Conservation (phyloP, 352 stramenopile species). For the Phytophthora boehmeriae region DNA sequence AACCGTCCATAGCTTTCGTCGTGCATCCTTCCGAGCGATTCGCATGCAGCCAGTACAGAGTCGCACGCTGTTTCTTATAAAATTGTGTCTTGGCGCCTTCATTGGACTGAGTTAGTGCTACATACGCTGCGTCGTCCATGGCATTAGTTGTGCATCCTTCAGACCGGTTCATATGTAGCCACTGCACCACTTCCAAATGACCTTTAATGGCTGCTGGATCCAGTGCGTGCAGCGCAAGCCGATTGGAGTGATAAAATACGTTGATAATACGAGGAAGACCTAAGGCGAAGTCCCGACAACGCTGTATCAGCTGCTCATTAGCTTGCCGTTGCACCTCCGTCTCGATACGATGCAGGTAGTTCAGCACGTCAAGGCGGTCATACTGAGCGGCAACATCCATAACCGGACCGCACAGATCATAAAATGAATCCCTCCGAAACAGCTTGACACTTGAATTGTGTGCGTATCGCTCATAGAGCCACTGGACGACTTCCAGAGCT, state of each 20-base stretch:
- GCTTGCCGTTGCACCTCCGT: neutral
- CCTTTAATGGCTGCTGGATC: neutral
- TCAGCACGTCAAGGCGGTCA: neutral
- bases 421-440: neutral
- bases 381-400: neutral
- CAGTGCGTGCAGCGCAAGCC: neutral
- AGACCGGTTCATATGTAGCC: neutral
- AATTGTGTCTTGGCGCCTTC: too few relatives aligned
- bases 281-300: too few relatives aligned
- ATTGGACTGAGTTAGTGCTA: too few relatives aligned
- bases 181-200: neutral
- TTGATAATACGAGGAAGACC: too few relatives aligned
- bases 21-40: too few relatives aligned
- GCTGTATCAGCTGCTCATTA: neutral
- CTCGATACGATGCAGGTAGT: neutral
- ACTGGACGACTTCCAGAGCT: neutral
- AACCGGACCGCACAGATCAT: neutral
- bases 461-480: too few relatives aligned
- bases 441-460: neutral
- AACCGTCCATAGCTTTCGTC: too few relatives aligned
- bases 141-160: too few relatives aligned
- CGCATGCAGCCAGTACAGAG: neutral
- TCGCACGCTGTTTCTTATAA: too few relatives aligned
- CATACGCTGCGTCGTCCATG: neutral
- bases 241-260: too few relatives aligned